Evolutionary conservation across 2,329 filamentous ascomycete species (phyloP).

Genomic region (Hymenoscyphus salicellus): DNA sequence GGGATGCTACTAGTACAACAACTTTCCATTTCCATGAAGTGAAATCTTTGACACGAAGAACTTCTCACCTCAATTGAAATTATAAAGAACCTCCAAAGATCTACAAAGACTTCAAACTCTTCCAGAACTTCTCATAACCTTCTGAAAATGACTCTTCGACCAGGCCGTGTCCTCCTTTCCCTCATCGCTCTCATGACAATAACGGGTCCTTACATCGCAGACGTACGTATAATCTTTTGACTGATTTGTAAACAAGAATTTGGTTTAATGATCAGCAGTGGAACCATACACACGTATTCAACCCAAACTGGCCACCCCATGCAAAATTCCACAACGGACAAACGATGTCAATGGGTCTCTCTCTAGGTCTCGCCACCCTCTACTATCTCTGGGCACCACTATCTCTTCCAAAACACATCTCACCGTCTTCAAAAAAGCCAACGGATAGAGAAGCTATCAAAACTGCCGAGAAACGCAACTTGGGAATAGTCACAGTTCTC

Average conservation of each 20-base stretch:
- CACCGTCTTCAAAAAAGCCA: not conserved
- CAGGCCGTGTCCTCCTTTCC: conserved; percentile 24
- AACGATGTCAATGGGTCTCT: conserved; percentile 47
- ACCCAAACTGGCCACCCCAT: conserved; percentile 49
- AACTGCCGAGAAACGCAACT: conserved; percentile 26
- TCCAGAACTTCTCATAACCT: not conserved
- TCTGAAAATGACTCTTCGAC: not conserved
- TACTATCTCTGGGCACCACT: conserved; percentile 38
- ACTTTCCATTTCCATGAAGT: too few relatives aligned
- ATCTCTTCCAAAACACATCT: not conserved
- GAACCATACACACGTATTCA: conserved; percentile 46
- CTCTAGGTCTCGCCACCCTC: conserved; percentile 39
- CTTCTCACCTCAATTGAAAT: too few relatives aligned
- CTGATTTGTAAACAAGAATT: too few relatives aligned
- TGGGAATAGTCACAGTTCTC: conserved; percentile 38
- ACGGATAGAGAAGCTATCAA: conserved; percentile 21
- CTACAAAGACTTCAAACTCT: not conserved
- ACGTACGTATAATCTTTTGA: conserved; percentile 15
- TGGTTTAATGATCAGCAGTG: conserved; percentile 15
- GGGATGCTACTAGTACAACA: too few relatives aligned
- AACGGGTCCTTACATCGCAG: conserved; percentile 35
- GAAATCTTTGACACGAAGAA: too few relatives aligned
- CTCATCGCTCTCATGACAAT: conserved; percentile 24
- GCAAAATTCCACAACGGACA: conserved; percentile 53
- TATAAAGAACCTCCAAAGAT: not conserved